These are phyloP conservation scores for Aspergillus persii DNA, from an alignment of 2,329 filamentous ascomycete genomes.

Conservation along the genomic window DNA sequence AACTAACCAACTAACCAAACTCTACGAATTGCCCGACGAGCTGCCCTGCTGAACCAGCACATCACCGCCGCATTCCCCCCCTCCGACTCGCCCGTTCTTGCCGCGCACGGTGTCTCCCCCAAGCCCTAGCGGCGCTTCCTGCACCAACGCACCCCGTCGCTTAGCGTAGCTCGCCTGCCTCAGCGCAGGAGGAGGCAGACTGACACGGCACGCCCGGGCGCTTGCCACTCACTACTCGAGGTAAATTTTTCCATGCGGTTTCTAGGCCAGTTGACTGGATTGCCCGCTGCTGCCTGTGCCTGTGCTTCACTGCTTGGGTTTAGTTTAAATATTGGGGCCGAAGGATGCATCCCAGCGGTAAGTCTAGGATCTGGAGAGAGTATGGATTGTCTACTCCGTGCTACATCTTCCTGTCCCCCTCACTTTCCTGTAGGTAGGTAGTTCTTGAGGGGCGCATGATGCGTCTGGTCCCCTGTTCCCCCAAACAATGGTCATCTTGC, in stretches of 20 bases:
- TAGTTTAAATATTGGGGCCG: background rate
- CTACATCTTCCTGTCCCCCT: too few species aligned
- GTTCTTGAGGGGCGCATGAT: too few species aligned
- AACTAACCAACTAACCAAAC: background rate
- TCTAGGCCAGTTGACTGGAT: background rate
- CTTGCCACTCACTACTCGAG: background rate
- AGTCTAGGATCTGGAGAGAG: background rate
- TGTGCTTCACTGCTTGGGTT: background rate
- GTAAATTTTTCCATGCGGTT: background rate
- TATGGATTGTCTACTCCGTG: too few species aligned
- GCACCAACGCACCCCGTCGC: background rate
- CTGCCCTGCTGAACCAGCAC: background rate
- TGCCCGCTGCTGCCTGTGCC: background rate
- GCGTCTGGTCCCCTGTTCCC: too few species aligned
- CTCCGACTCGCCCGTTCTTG: conserved; percentile 19
- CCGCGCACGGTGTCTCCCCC: conserved; percentile 15
- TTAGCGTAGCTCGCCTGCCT: background rate
- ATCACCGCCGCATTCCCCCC: conserved; percentile 2
- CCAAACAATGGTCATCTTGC: too few species aligned
- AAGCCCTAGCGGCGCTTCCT: conserved; percentile 12
- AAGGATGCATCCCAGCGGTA: background rate
- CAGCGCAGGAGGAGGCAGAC: too few species aligned
- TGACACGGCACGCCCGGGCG: background rate
- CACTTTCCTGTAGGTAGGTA: too few species aligned
- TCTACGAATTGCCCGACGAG: background rate